A percentile compares a stretch with the other conserved stretches of the same genome.
These are phyloP conservation scores for Micromonas commoda DNA, from an alignment of 139 green algal species.

Conservation along the genomic window DNA sequence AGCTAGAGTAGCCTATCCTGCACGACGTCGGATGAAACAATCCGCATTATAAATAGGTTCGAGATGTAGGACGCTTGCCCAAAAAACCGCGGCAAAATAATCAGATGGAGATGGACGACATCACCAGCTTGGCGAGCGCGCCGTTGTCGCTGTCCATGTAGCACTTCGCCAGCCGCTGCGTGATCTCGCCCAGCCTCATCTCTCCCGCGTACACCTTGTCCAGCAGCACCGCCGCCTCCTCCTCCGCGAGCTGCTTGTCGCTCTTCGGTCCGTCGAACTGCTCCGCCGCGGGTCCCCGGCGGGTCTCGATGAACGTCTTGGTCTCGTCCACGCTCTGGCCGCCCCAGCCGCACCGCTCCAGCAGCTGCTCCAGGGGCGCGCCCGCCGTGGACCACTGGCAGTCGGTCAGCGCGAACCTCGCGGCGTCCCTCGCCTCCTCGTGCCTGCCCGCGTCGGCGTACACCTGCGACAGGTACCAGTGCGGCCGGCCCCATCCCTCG, in stretches of 20 bases:
- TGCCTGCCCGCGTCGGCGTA: not conserved
- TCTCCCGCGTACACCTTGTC: not conserved
- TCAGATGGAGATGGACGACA: not conserved
- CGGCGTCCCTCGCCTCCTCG: constrained; percentile 18
- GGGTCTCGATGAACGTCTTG: constrained; percentile 3
- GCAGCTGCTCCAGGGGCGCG: not conserved
- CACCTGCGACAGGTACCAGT: constrained; percentile 12
- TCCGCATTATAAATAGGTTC: not conserved
- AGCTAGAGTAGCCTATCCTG: too few species aligned
- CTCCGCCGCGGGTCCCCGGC: not conserved
- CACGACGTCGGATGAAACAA: not conserved
- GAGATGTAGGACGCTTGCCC: not conserved
- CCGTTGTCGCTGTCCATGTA: not conserved
- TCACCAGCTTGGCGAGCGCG: constrained; percentile 4
- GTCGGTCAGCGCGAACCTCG: not conserved
- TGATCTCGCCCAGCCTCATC: not conserved
- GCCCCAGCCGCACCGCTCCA: constrained; percentile 10
- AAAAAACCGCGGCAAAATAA: not conserved
- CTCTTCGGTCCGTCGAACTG: not conserved
- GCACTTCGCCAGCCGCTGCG: not conserved
- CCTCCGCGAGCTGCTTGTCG: constrained; percentile 1
- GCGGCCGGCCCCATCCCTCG: not conserved
- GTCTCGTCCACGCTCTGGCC: constrained; percentile 5
- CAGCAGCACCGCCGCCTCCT: not conserved
- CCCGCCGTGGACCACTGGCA: constrained; percentile 3